These are phyloP conservation scores for Phaeosphaeria sp. DNA, from an alignment of 2,329 filamentous ascomycete genomes.

Conservation along the genomic window DNA sequence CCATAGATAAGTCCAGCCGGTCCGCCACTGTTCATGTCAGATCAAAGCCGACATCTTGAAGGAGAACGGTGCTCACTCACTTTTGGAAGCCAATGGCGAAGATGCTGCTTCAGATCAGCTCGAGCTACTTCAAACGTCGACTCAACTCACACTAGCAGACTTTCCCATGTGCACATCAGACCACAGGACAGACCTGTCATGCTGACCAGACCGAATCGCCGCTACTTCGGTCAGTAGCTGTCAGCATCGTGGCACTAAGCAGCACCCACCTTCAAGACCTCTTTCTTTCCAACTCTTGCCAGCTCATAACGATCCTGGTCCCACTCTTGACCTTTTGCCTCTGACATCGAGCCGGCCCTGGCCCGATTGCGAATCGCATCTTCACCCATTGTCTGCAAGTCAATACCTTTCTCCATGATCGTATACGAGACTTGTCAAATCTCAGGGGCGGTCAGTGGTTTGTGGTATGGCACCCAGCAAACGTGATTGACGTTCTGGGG, in stretches of 20 bases:
- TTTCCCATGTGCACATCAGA: constrained; percentile 50
- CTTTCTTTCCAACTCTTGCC: constrained; percentile 43
- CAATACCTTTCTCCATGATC: constrained; percentile 41
- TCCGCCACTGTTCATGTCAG: constrained; percentile 34
- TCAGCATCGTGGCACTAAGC: not conserved
- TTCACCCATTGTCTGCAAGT: constrained; percentile 36
- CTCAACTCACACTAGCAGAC: constrained; percentile 41
- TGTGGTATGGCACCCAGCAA: not conserved
- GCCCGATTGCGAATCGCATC: constrained; percentile 27
- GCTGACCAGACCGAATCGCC: constrained; percentile 45
- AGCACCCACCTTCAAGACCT: constrained; percentile 43
- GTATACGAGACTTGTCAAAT: not conserved
- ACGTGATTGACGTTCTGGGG: constrained; percentile 6
- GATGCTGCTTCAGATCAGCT: constrained; percentile 27
- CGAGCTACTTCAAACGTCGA: not conserved
- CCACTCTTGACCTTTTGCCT: constrained; percentile 33
- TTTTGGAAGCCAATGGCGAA: constrained; percentile 46
- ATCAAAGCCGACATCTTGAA: not conserved
- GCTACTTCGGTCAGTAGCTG: constrained; percentile 28
- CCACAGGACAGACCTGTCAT: constrained; percentile 48
- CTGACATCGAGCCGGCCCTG: constrained; percentile 32
- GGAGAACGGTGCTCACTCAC: constrained; percentile 21
- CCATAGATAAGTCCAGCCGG: constrained; percentile 48
- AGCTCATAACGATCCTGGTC: constrained; percentile 45
- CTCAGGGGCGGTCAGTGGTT: not conserved